These are phyloP conservation scores for Lycium ferocissimum DNA, from an alignment of 257 asterid genomes.

Conservation along the genomic window DNA sequence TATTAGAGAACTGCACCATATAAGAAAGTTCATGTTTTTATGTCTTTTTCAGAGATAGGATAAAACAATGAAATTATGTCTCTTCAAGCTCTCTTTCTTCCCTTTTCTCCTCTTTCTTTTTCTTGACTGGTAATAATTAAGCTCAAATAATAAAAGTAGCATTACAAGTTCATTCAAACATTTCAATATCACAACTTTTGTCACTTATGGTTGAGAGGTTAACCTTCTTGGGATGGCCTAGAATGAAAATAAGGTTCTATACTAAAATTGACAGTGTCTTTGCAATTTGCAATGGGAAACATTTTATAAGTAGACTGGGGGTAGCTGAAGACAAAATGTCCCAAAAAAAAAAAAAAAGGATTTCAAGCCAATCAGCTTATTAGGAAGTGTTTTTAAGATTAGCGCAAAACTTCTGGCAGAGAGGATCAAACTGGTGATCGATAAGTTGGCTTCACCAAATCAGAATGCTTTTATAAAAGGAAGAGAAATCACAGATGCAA, in stretches of 20 bases:
- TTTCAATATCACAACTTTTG: not conserved
- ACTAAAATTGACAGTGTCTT: not conserved
- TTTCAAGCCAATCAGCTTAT: no score
- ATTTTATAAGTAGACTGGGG: not conserved
- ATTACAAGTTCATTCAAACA: constrained; percentile 1
- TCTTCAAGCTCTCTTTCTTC: not conserved
- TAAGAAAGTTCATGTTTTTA: not conserved
- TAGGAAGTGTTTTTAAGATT: no score
- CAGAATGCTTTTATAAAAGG: no score
- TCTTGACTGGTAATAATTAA: not conserved
- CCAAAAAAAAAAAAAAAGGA: no score
- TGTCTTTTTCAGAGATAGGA: not conserved
- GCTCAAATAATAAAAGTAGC: not conserved
- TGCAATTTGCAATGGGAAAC: not conserved
- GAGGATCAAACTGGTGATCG: no score
- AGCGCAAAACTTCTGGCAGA: no score
- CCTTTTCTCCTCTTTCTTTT: not conserved
- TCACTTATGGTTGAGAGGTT: not conserved
- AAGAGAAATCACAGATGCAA: no score
- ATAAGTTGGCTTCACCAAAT: no score
- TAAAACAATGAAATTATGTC: not conserved
- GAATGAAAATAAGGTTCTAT: not conserved
- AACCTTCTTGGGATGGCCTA: not conserved
- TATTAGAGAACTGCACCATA: not conserved
- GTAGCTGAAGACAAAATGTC: not conserved